Evolutionary conservation across 495 filamentous ascomycete species (phyloP), one percentile per base, ranked within the genome.

Genomic region (Poronia punctata): DNA sequence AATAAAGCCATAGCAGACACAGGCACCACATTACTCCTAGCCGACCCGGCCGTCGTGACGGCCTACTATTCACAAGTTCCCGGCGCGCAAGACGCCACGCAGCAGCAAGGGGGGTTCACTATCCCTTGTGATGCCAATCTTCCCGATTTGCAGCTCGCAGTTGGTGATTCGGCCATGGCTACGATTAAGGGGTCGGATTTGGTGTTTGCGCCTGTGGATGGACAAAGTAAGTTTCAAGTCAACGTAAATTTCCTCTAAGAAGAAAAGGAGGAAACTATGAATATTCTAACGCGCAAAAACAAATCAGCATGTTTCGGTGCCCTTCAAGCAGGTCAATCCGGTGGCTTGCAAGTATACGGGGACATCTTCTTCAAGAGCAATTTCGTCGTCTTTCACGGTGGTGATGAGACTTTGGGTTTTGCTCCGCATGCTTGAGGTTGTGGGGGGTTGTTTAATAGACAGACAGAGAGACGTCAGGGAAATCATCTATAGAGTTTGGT

Each of bases 291-390:
- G 16, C 19, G 43, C 36, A 54, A 47, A 54, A 30, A 16, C 38
- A 24, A 24, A 29, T 32, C 40, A 84, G 80, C 71, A 27, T 88
- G 83, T 66, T 83, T 78, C 45, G 83, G 83, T 40, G 83, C 81
- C 40, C 50, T 88, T 28, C 83, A 86, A 65, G 75, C 75, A 9
- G 84, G 75, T 26, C 46, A 71, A 4, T 67, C 69, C 10, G 59
- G 56, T 2, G 59, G 56, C 3, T 52, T 86, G 45, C 78, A 86
- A 55, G 82, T 93, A 53, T 83, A 80, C 48, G 86, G 86, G 8
- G 85, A 89, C 50, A 73, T 84, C 43, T 80, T 93, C 54, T 78
- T 93, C 54, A 86, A 86, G 62, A 72, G 80, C 15, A 75, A 84
- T 50, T 90, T 86, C 55, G 82, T 85, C 15, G 83, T 83, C 12